These are phyloP conservation scores for Nannizzia gypsea DNA, from an alignment of 2,329 filamentous ascomycete genomes.

Conservation along the genomic window DNA sequence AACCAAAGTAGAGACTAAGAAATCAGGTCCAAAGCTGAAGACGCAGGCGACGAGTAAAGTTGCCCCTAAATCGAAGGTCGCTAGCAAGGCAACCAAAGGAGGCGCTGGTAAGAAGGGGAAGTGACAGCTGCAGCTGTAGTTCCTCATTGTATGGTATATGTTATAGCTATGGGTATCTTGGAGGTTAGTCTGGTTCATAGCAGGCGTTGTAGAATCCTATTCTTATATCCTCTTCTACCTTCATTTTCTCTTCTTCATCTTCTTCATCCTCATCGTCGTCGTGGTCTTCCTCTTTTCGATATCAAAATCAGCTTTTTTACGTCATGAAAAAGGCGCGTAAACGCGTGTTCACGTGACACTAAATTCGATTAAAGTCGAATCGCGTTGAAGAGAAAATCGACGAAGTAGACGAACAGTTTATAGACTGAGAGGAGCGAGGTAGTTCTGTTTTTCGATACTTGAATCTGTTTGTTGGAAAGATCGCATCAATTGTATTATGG, in stretches of 20 bases:
- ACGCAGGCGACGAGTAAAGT: background rate
- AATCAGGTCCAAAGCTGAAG: background rate
- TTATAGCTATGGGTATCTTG: background rate
- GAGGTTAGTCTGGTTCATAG: background rate
- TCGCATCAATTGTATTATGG: background rate
- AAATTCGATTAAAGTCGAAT: conserved; percentile 5
- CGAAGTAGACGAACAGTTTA: background rate
- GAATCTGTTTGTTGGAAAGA: background rate
- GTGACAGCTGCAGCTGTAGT: background rate
- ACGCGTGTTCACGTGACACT: conserved; percentile 12
- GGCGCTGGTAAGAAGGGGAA: background rate
- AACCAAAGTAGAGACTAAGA: background rate
- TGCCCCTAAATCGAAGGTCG: background rate
- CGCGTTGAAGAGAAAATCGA: background rate
- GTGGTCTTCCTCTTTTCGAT: background rate
- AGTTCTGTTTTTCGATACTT: background rate
- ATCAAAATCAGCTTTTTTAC: background rate
- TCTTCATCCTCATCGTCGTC: background rate
- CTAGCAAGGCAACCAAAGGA: background rate
- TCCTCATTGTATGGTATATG: background rate
- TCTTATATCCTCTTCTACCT: background rate
- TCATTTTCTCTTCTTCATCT: background rate
- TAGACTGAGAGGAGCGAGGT: too few species aligned
- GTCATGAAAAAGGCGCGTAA: conserved; percentile 3
- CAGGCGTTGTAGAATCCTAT: background rate